phyloP scores from a whole-genome alignment of 805 yeast species.

The Nakazawaea ishiwadae region DNA sequence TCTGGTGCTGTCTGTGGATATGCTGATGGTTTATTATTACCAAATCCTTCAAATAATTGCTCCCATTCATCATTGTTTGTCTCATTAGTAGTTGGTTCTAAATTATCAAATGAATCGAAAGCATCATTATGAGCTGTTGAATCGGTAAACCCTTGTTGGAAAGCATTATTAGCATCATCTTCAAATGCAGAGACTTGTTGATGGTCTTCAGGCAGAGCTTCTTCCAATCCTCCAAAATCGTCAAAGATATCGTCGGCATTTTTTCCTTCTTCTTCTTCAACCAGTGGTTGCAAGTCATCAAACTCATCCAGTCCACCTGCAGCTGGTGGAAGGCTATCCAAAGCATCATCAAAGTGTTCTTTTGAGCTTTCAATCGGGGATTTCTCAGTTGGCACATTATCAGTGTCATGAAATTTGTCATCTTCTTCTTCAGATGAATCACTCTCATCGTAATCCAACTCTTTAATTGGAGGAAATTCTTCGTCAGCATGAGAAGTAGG shows the following conservation, averaged over 20 bases:
- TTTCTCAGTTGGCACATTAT: slow-evolving; percentile 2
- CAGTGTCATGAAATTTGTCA: slow-evolving; percentile 35
- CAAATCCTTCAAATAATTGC: slow-evolving; percentile 85
- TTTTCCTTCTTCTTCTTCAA: slow-evolving; percentile 5
- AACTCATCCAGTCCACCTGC: slow-evolving; percentile 8
- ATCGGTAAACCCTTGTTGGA: slow-evolving; percentile 22
- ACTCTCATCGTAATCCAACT: slow-evolving; percentile 49
- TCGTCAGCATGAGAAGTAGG: slow-evolving; percentile 10
- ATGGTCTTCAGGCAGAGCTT: slow-evolving; percentile 19
- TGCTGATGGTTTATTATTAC: no score
- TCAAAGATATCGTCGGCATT: slow-evolving; percentile 24
- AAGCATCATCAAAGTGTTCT: slow-evolving; percentile 11
- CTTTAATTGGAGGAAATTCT: slow-evolving; percentile 62
- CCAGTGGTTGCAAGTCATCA: slow-evolving; percentile 12
- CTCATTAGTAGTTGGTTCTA: slow-evolving; percentile 36
- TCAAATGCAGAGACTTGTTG: neutral
- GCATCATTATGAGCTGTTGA: slow-evolving; percentile 6
- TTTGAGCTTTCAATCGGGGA: neutral
- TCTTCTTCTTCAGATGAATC: slow-evolving; percentile 39
- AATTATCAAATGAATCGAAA: slow-evolving; percentile 31
- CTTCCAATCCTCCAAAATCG: slow-evolving; percentile 28
- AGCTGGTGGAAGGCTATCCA: slow-evolving; percentile 8
- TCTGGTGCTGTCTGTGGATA: no score
- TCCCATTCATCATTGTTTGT: slow-evolving; percentile 82
- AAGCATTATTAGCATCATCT: slow-evolving; percentile 29